phyloP scores from a whole-genome alignment of 768 basidiomycete species.

The Termitomyces sp. region DNA sequence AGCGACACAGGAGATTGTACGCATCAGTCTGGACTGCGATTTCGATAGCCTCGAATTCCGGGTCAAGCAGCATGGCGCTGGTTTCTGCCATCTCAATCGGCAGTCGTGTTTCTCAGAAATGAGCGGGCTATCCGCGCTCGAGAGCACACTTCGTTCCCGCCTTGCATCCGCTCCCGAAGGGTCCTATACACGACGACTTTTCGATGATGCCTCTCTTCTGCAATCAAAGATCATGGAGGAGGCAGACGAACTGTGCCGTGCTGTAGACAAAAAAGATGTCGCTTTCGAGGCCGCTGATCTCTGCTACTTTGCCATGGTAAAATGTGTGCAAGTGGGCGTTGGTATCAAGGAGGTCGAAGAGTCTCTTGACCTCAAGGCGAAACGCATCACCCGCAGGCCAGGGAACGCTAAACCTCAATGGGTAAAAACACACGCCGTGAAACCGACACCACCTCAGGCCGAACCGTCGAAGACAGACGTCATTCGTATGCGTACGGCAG shows the following conservation, averaged over 20 bases:
- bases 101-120: conserved; percentile 85
- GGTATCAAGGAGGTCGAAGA: conserved; percentile 76
- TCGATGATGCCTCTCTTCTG: conserved; percentile 76
- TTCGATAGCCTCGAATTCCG: conserved; percentile 87
- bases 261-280: conserved; percentile 71
- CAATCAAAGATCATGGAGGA: conserved; percentile 97
- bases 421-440: conserved; percentile 25
- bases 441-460: conserved; percentile 8
- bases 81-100: conserved; percentile 90
- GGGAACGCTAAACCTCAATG: conserved; percentile 93
- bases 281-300: conserved; percentile 96
- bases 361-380: conserved; percentile 80
- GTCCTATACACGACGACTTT: conserved; percentile 87
- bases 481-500: conserved; percentile 77
- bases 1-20: conserved; percentile 81
- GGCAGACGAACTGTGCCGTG: conserved; percentile 92
- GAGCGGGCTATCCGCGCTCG: conserved; percentile 76
- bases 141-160: conserved; percentile 70
- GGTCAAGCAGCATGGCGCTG: conserved; percentile 83
- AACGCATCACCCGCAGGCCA: conserved; percentile 78
- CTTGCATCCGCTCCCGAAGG: conserved; percentile 77
- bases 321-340: conserved; percentile 82
- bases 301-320: conserved; percentile 85
- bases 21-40: conserved; percentile 88
- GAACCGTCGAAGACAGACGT: conserved; percentile 23